These are phyloP conservation scores for Tricharina praecox DNA, from an alignment of 495 filamentous ascomycete species.

Conservation along the genomic window DNA sequence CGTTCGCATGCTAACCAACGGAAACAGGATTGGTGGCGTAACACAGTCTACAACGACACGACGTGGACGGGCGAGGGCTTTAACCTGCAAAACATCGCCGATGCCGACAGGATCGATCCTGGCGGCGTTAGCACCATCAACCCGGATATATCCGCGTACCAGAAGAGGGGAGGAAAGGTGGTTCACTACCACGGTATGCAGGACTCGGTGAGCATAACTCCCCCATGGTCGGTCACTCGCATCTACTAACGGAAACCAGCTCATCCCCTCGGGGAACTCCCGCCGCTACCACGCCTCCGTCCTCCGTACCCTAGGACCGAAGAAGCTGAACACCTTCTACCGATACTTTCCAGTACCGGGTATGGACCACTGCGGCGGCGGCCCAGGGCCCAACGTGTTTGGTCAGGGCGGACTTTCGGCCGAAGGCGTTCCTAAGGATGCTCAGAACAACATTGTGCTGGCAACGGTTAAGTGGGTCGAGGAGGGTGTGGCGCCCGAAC, in stretches of 20 bases:
- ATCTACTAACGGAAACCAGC: too few relatives aligned
- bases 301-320: conserved; percentile 6
- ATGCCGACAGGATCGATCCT: conserved; percentile 35
- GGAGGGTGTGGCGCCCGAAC: conserved; percentile 27
- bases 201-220: too few relatives aligned
- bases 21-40: conserved; percentile 28
- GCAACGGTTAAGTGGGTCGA: conserved; percentile 40
- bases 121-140: conserved; percentile 32
- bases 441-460: conserved; percentile 32
- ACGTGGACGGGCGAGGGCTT: neutral
- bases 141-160: conserved; percentile 40
- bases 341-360: conserved; percentile 30
- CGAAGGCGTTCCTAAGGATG: conserved; percentile 31
- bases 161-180: conserved; percentile 36
- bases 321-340: neutral
- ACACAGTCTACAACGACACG: conserved; percentile 8
- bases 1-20: too few relatives aligned
- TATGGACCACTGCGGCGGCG: conserved; percentile 24
- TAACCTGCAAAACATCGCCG: conserved; percentile 27
- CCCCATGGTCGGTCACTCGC: too few relatives aligned
- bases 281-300: conserved; percentile 34
- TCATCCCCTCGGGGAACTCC: conserved; percentile 32
- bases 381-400: conserved; percentile 14
- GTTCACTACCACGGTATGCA: too few relatives aligned
- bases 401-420: conserved; percentile 21